phyloP scores from a whole-genome alignment of 352 stramenopile genomes.

The Peronosclerospora sorghi region DNA sequence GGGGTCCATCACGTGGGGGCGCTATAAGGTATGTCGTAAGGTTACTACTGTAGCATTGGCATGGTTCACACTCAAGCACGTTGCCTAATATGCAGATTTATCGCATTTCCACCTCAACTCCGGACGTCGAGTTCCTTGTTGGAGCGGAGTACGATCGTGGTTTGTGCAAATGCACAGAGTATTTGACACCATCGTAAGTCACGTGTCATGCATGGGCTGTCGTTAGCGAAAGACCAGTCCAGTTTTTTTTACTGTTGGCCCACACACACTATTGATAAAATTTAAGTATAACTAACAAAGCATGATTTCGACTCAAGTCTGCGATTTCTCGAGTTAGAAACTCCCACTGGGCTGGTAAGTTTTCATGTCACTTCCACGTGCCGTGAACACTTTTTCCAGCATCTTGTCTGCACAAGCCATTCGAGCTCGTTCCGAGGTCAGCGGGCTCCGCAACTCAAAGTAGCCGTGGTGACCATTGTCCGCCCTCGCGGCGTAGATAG shows the following conservation, averaged over 20 bases:
- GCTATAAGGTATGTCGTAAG: slow-evolving; percentile 50
- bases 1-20: slow-evolving; percentile 73
- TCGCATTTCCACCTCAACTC: slow-evolving; percentile 59
- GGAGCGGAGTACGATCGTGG: slow-evolving; percentile 77
- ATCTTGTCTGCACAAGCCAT: slow-evolving; percentile 71
- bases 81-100: slow-evolving; percentile 37
- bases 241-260: too few relatives aligned
- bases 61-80: too few relatives aligned
- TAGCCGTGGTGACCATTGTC: slow-evolving; percentile 49
- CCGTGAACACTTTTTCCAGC: slow-evolving; percentile 57
- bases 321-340: slow-evolving; percentile 25
- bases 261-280: background rate
- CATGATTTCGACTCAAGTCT: background rate
- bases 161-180: slow-evolving; percentile 76
- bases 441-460: slow-evolving; percentile 67
- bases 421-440: slow-evolving; percentile 72
- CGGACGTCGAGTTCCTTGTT: slow-evolving; percentile 78
- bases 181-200: slow-evolving; percentile 42
- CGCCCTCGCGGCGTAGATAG: slow-evolving; percentile 74
- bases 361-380: slow-evolving; percentile 45
- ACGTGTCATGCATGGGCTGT: too few relatives aligned
- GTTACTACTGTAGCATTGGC: too few relatives aligned
- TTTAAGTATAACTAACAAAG: too few relatives aligned
- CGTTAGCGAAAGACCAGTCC: too few relatives aligned
- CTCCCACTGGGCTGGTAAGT: slow-evolving; percentile 54